These are phyloP conservation scores for Dalbergia oliveri DNA, from an alignment of 306 rosid species.

Conservation along the genomic window DNA sequence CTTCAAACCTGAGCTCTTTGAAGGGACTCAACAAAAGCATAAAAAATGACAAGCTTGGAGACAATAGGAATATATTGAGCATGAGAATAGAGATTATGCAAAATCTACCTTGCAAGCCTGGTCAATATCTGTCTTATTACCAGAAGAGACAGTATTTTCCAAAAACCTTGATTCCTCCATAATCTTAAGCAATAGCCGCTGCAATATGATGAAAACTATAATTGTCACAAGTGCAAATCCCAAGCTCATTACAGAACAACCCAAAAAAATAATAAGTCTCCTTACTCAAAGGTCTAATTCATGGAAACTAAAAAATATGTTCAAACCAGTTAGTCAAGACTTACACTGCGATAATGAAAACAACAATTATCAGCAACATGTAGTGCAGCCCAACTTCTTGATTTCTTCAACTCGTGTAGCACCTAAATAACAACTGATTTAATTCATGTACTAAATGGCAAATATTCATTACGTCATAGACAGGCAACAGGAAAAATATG, in stretches of 20 bases:
- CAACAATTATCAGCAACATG: constrained; percentile 88
- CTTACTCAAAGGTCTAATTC: constrained; percentile 18
- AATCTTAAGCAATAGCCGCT: constrained; percentile 71
- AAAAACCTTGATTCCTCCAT: constrained; percentile 50
- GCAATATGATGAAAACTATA: constrained; percentile 47
- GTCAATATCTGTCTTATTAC: constrained; percentile 41
- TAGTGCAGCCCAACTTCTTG: constrained; percentile 79
- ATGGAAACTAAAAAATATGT: constrained; percentile 35
- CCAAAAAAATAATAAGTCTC: background rate
- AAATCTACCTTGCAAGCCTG: constrained; percentile 69
- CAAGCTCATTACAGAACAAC: constrained; percentile 16
- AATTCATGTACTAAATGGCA: constrained; percentile 35
- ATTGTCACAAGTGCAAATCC: constrained; percentile 26
- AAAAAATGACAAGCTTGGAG: background rate
- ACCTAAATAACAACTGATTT: constrained; percentile 58
- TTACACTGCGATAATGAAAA: constrained; percentile 87
- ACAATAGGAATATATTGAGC: background rate
- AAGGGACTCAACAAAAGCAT: background rate
- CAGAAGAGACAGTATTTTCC: constrained; percentile 46
- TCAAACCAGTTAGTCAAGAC: constrained; percentile 49
- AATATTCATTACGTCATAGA: constrained; percentile 8
- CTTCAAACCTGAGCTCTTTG: constrained; percentile 12
- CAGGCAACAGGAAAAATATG: background rate
- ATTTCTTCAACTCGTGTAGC: constrained; percentile 66
- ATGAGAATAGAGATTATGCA: background rate